phyloP scores from a whole-genome alignment of 2,329 filamentous ascomycete genomes.

The Ophiostoma sp. region DNA sequence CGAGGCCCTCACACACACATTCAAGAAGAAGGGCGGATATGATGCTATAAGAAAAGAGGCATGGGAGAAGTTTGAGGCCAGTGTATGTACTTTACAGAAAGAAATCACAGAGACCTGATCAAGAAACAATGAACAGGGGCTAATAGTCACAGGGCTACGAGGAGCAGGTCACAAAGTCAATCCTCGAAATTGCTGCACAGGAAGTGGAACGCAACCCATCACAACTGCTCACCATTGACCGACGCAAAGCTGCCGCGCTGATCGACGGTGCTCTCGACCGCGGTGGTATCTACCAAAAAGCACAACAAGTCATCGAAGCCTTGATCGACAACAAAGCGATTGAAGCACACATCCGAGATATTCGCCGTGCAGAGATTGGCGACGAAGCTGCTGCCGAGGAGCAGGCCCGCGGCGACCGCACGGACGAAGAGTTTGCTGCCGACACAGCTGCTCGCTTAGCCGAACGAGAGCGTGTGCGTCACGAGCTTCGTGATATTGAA shows the following conservation, averaged over 20 bases:
- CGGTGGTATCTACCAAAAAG: constrained; percentile 67
- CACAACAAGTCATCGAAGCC: constrained; percentile 60
- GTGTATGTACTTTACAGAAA: constrained; percentile 45
- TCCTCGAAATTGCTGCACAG: constrained; percentile 64
- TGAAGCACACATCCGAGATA: constrained; percentile 62
- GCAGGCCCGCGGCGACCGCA: constrained; percentile 60
- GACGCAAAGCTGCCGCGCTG: constrained; percentile 66
- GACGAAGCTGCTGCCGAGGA: constrained; percentile 63
- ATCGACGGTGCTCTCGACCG: constrained; percentile 75
- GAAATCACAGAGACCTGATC: not conserved
- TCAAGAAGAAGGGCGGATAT: constrained; percentile 83
- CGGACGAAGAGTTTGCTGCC: constrained; percentile 66
- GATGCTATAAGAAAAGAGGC: constrained; percentile 71
- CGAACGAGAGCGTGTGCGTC: constrained; percentile 57
- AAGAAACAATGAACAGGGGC: not conserved
- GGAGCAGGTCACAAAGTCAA: constrained; percentile 57
- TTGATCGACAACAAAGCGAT: constrained; percentile 65
- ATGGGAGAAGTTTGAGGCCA: constrained; percentile 68
- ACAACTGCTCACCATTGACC: constrained; percentile 66
- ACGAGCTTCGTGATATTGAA: constrained; percentile 55
- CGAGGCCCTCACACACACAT: constrained; percentile 69
- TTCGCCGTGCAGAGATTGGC: constrained; percentile 63
- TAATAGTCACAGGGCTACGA: constrained; percentile 57
- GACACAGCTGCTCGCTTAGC: constrained; percentile 58
- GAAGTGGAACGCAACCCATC: constrained; percentile 71